Evolutionary conservation across 2,329 filamentous ascomycete species (phyloP).

Genomic region (Pseudogymnoascus sp.): DNA sequence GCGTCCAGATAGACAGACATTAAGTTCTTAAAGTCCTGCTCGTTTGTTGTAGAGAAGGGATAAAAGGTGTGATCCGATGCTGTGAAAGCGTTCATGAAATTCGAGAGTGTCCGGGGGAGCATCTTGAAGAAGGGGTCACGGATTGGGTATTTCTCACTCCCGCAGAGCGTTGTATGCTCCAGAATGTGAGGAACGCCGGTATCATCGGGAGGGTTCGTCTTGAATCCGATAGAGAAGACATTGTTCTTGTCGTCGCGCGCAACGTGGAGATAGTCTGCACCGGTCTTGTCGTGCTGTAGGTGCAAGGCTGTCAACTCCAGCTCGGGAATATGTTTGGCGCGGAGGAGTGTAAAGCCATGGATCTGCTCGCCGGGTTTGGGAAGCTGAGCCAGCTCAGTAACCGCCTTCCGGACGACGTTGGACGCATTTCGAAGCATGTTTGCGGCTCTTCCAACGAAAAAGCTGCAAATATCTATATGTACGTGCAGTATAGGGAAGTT

Average conservation of each 20-base stretch:
- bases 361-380: conserved; percentile 77
- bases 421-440: conserved; percentile 44
- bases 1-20: conserved; percentile 96
- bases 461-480: background rate
- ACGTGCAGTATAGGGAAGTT: background rate
- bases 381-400: conserved; percentile 67
- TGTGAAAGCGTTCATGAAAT: conserved; percentile 99
- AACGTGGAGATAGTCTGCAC: conserved; percentile 91
- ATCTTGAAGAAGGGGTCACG: conserved; percentile 99
- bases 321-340: conserved; percentile 88
- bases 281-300: conserved; percentile 88
- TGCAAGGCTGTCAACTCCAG: conserved; percentile 86
- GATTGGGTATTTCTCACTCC: conserved; percentile 93
- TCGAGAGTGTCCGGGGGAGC: conserved; percentile 94
- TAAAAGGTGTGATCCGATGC: conserved; percentile 95
- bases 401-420: conserved; percentile 49
- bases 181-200: conserved; percentile 95
- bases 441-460: conserved; percentile 8
- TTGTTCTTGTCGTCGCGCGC: conserved; percentile 95
- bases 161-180: conserved; percentile 94
- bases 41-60: conserved; percentile 93
- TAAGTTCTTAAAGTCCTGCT: conserved; percentile 89
- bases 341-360: conserved; percentile 85
- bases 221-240: conserved; percentile 99
- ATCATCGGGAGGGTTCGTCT: conserved; percentile 94